A percentile compares a stretch with the other conserved stretches of the same genome.
Conservation (phyloP, 768 basidiomycete genomes). For the Calocera viscosa region DNA sequence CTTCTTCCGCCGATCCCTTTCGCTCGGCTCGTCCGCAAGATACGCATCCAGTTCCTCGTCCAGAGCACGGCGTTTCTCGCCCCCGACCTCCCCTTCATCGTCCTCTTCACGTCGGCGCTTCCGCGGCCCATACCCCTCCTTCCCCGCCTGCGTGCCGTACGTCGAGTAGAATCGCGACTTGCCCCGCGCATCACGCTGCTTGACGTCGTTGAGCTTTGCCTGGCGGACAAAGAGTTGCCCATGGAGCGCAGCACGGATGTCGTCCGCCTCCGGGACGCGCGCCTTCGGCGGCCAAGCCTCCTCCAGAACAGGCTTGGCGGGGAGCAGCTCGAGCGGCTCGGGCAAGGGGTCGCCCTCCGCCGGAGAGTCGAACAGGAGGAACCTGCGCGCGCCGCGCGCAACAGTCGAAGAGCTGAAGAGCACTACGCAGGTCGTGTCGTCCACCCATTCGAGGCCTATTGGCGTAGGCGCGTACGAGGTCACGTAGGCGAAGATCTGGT, state of each 20-base stretch:
- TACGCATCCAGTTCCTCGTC: conserved; percentile 17
- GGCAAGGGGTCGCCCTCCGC: conserved; percentile 26
- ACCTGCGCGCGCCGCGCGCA: conserved; percentile 30
- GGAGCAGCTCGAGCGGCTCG: conserved; percentile 34
- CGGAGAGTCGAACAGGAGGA: conserved; percentile 28
- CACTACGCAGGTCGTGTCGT: conserved; percentile 69
- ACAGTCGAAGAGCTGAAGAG: conserved; percentile 49
- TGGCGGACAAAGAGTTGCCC: conserved; percentile 61
- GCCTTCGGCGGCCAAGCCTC: conserved; percentile 70
- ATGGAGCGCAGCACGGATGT: conserved; percentile 54
- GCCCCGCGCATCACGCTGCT: conserved; percentile 59
- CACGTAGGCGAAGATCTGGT: conserved; percentile 67
- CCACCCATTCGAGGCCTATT: conserved; percentile 72
- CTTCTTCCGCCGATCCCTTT: background rate
- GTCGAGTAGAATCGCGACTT: conserved; percentile 70
- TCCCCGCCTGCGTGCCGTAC: conserved; percentile 55
- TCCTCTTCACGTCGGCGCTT: conserved; percentile 16
- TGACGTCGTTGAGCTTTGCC: conserved; percentile 59
- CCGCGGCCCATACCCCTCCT: conserved; percentile 34
- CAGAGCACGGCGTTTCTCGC: conserved; percentile 4
- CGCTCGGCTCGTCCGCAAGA: conserved; percentile 17
- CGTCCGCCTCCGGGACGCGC: conserved; percentile 58
- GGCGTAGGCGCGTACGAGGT: conserved; percentile 65
- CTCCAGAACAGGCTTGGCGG: conserved; percentile 57
- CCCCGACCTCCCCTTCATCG: conserved; percentile 27